Evolutionary conservation across 1,284 basidiomycete genomes (phyloP).

Genomic region (Heterobasidion occidentale): DNA sequence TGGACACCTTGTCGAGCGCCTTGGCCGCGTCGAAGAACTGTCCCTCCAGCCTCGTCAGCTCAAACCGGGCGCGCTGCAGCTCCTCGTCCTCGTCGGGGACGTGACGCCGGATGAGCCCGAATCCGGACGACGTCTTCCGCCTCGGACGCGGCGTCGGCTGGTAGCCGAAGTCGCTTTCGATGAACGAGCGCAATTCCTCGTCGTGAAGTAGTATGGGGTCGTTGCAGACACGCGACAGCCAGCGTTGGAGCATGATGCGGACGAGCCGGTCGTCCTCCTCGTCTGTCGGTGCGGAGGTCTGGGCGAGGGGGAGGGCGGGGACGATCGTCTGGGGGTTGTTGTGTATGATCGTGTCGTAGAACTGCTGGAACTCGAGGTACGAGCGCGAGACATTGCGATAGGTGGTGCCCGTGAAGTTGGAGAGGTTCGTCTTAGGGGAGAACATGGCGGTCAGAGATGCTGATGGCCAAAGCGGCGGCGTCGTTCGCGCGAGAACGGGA

Average conservation of each 20-base stretch:
- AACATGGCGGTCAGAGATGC: not conserved
- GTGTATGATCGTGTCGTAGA: constrained; percentile 78
- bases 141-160: constrained; percentile 73
- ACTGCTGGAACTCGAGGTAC: constrained; percentile 86
- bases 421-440: constrained; percentile 75
- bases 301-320: constrained; percentile 83
- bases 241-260: constrained; percentile 86
- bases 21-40: constrained; percentile 87
- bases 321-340: constrained; percentile 89
- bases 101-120: constrained; percentile 59
- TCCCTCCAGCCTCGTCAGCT: constrained; percentile 83
- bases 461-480: not conserved
- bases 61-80: constrained; percentile 80
- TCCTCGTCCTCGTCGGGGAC: constrained; percentile 83
- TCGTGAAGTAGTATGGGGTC: constrained; percentile 81
- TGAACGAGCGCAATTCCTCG: constrained; percentile 86
- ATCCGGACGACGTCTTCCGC: constrained; percentile 59
- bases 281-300: constrained; percentile 90
- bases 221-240: constrained; percentile 85
- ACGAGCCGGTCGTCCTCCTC: constrained; percentile 95
- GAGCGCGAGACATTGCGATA: constrained; percentile 90
- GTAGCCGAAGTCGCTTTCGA: constrained; percentile 94
- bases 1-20: constrained; percentile 76
- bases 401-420: constrained; percentile 81
- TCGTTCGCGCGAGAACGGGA: too few relatives aligned